Evolutionary conservation across 2,329 filamentous ascomycete species (phyloP).

Genomic region (Elsinoe batatas): DNA sequence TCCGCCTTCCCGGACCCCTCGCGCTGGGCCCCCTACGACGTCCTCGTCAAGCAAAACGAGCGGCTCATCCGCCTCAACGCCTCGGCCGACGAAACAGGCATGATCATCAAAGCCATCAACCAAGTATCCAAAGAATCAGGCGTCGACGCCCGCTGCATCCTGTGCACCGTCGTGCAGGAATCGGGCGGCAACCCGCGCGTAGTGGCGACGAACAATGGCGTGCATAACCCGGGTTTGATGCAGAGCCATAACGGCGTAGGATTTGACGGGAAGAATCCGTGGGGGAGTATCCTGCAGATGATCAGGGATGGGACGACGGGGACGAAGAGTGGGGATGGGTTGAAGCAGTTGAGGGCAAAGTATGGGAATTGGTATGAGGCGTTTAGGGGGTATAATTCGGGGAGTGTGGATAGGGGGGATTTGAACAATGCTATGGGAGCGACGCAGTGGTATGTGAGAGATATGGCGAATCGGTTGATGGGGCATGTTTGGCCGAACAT

Average conservation of each 20-base stretch:
- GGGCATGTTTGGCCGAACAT: background rate
- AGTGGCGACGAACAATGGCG: slow-evolving; percentile 33
- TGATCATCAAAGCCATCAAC: slow-evolving; percentile 25
- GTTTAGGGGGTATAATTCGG: slow-evolving; percentile 7
- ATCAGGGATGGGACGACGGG: slow-evolving; percentile 6
- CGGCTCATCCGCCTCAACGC: slow-evolving; percentile 4
- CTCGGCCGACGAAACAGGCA: background rate
- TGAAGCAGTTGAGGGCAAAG: slow-evolving; percentile 15
- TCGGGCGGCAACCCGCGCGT: slow-evolving; percentile 39
- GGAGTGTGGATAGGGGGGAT: background rate
- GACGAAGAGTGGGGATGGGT: background rate
- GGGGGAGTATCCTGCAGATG: slow-evolving; percentile 10
- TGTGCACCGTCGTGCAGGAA: slow-evolving; percentile 39
- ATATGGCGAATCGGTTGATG: slow-evolving; percentile 8
- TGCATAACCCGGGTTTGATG: slow-evolving; percentile 40
- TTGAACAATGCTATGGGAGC: slow-evolving; percentile 2
- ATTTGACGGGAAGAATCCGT: slow-evolving; percentile 1
- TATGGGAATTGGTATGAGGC: slow-evolving; percentile 10
- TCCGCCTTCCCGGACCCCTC: background rate
- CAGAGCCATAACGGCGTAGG: slow-evolving; percentile 34
- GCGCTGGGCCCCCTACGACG: slow-evolving; percentile 3
- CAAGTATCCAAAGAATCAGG: slow-evolving; percentile 24
- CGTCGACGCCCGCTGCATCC: slow-evolving; percentile 34
- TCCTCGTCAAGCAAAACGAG: slow-evolving; percentile 5
- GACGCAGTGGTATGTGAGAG: slow-evolving; percentile 8